Conservation (phyloP, 192 early-diverging fungal genomes). For the Allomyces macrogynus region DNA sequence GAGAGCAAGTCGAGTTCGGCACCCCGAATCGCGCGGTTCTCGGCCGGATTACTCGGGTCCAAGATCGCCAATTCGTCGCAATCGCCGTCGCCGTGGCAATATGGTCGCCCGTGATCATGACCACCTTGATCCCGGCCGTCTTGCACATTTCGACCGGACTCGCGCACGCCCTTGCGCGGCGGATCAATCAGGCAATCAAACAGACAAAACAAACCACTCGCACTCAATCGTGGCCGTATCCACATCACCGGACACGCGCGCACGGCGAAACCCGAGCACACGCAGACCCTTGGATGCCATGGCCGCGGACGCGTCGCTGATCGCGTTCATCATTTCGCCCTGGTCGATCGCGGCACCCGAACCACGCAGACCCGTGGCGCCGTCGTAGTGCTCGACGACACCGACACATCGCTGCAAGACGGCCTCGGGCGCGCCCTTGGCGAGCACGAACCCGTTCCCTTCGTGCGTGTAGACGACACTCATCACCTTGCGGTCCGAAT, state of each 20-base stretch:
- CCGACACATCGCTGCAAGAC: constrained; percentile 50
- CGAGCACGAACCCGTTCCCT: constrained; percentile 29
- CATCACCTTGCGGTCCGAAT: constrained; percentile 75
- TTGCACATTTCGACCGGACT: constrained; percentile 55
- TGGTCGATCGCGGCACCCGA: constrained; percentile 9
- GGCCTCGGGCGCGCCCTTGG: constrained; percentile 85
- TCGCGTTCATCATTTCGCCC: constrained; percentile 13
- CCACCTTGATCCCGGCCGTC: constrained; percentile 77
- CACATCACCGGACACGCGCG: constrained; percentile 25
- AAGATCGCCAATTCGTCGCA: constrained; percentile 74
- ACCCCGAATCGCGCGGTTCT: constrained; percentile 62
- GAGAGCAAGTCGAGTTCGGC: constrained; percentile 81
- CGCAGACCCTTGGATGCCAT: constrained; percentile 59
- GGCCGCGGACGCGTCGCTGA: constrained; percentile 40
- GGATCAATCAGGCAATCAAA: constrained; percentile 83
- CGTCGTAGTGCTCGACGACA: constrained; percentile 19
- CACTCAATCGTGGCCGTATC: constrained; percentile 37
- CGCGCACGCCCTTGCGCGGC: constrained; percentile 46
- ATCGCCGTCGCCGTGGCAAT: constrained; percentile 78
- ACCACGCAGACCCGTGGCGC: constrained; percentile 1
- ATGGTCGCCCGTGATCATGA: constrained; percentile 95
- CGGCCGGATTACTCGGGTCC: constrained; percentile 17
- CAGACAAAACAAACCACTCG: constrained; percentile 40
- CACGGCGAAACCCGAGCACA: constrained; percentile 66
- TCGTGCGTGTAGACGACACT: constrained; percentile 41